phyloP scores from a whole-genome alignment of 192 early-diverging fungal genomes.

The Funneliformis mosseae region DNA sequence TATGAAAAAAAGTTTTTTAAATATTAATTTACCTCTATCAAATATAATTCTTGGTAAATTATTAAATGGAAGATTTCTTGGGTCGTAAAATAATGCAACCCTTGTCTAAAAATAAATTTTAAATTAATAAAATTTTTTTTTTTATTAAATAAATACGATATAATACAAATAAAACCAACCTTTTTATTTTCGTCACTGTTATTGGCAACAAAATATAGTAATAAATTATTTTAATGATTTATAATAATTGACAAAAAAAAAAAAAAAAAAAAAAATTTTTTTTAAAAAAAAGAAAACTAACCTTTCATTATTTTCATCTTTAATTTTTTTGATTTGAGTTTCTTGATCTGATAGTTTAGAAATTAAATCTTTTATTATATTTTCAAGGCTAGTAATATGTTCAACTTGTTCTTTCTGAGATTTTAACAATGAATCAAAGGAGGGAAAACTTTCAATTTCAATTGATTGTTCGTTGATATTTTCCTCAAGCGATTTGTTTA shows the following conservation, averaged over 20 bases:
- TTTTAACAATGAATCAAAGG: neutral
- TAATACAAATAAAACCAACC: too few species aligned
- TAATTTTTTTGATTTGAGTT: neutral
- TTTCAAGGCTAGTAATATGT: neutral
- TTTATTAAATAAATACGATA: too few species aligned
- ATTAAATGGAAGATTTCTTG: neutral
- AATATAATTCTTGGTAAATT: neutral
- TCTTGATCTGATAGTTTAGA: neutral
- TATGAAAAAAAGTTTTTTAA: too few species aligned
- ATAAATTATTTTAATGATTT: too few species aligned
- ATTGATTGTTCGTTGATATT: neutral
- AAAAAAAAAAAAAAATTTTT: too few species aligned
- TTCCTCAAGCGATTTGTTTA: neutral
- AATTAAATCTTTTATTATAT: neutral
- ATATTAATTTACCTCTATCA: neutral
- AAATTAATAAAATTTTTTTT: too few species aligned
- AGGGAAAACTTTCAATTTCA: neutral
- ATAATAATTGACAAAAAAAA: too few species aligned
- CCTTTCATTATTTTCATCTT: neutral
- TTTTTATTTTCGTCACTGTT: too few species aligned
- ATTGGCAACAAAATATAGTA: too few species aligned
- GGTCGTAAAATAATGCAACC: neutral
- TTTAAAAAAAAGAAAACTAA: neutral
- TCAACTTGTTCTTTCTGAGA: neutral
- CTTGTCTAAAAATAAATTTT: neutral